Evolutionary conservation across 2,329 filamentous ascomycete genomes (phyloP).

Genomic region (Albophoma yamanashiensis): DNA sequence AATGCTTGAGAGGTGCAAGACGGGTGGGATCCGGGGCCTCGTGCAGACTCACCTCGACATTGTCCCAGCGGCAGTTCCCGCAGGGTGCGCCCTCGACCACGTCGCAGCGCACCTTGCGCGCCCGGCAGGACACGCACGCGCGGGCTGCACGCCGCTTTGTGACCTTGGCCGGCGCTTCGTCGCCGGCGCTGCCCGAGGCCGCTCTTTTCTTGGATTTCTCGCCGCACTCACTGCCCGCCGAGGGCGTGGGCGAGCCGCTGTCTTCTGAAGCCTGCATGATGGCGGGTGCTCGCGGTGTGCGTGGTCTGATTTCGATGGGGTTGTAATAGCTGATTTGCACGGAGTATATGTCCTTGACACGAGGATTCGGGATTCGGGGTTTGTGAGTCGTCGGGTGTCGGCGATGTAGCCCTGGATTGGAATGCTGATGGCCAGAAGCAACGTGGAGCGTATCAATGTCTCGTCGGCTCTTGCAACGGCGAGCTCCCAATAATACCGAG

Average conservation of each 20-base stretch:
- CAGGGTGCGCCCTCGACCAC: conserved; percentile 83
- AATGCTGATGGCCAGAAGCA: not conserved
- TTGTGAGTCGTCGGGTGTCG: not conserved
- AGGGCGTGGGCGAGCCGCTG: conserved; percentile 18
- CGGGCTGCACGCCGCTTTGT: conserved; percentile 80
- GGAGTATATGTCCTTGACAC: not conserved
- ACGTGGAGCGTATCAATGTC: not conserved
- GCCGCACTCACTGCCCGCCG: conserved; percentile 11
- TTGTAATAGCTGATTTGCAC: too few species aligned
- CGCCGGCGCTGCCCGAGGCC: conserved; percentile 13
- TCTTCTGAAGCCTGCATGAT: conserved; percentile 12
- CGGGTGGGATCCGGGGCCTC: not conserved
- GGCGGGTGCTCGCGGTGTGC: not conserved
- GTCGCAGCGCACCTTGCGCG: conserved; percentile 87
- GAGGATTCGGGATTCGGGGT: not conserved
- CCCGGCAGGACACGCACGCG: conserved; percentile 79
- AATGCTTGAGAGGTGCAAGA: not conserved
- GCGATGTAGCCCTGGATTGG: not conserved
- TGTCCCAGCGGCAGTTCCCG: conserved; percentile 75
- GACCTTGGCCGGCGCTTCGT: conserved; percentile 30
- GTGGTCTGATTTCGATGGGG: not conserved
- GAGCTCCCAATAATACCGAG: not conserved
- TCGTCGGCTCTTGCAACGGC: not conserved
- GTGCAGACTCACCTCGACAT: conserved; percentile 44
- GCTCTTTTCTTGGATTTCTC: conserved; percentile 22